Conservation (phyloP, 1,284 basidiomycete genomes). For the Pyrrhoderma noxium region DNA sequence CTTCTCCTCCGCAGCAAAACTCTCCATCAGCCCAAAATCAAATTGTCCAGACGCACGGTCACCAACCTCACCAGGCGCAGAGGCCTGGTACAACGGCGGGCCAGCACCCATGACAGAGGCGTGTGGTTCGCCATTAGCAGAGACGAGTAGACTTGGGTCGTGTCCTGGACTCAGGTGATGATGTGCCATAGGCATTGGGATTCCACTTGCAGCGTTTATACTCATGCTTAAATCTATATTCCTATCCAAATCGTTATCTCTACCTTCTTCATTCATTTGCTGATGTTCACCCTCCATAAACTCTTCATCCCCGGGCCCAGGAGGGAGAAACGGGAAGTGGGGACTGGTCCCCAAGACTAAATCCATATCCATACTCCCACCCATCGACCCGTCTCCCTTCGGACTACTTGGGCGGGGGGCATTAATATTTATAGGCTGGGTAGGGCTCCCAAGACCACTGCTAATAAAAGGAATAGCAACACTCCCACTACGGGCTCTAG, state of each 20-base stretch:
- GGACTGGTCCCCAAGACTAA: background rate
- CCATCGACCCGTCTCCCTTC: background rate
- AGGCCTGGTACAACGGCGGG: constrained; percentile 55
- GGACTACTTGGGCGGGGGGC: background rate
- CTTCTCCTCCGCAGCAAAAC: constrained; percentile 72
- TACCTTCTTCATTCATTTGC: background rate
- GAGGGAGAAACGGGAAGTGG: constrained; percentile 9
- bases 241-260: background rate
- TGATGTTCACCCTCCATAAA: background rate
- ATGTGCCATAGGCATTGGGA: constrained; percentile 3
- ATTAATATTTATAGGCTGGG: background rate
- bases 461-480: constrained; percentile 22
- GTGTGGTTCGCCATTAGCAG: constrained; percentile 1
- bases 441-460: background rate
- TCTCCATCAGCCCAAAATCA: constrained; percentile 76
- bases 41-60: constrained; percentile 44
- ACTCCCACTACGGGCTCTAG: constrained; percentile 63
- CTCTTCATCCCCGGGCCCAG: background rate
- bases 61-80: constrained; percentile 11
- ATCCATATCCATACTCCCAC: background rate
- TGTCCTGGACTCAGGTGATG: constrained; percentile 17
- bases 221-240: background rate
- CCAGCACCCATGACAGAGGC: constrained; percentile 21
- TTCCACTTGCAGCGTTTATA: background rate
- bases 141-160: constrained; percentile 18